Conservation (phyloP, 179 eudicot genomes). For the Carnegiea gigantea region DNA sequence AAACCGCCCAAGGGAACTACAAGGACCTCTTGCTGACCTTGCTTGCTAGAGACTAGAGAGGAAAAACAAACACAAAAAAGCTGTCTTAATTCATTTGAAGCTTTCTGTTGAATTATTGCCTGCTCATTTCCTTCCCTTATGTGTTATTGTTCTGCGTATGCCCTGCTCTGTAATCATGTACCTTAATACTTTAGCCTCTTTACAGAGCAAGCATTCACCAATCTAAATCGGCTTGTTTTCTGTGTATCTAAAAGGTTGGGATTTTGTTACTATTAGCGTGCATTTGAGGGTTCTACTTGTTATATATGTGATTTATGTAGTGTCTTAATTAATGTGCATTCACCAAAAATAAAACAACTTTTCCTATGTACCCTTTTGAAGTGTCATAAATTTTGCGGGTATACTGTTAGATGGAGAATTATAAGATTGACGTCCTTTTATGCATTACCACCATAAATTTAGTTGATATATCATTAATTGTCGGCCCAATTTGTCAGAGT, state of each 20-base stretch:
- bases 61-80: background rate
- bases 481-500: background rate
- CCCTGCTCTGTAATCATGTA: background rate
- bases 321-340: background rate
- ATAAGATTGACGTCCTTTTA: background rate
- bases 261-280: background rate
- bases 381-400: background rate
- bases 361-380: background rate
- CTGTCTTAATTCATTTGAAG: background rate
- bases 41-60: slow-evolving; percentile 31
- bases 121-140: background rate
- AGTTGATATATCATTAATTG: background rate
- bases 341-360: background rate
- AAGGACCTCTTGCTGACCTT: slow-evolving; percentile 68
- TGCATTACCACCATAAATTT: background rate
- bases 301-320: background rate
- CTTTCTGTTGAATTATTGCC: background rate
- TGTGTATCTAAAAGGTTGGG: background rate
- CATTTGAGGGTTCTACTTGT: background rate
- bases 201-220: background rate
- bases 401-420: background rate
- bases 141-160: background rate
- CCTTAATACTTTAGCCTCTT: background rate
- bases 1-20: slow-evolving; percentile 61
- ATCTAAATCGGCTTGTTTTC: background rate